These are phyloP conservation scores for Flaveria brownii DNA, from an alignment of 129 eudicot genomes.

Conservation along the genomic window DNA sequence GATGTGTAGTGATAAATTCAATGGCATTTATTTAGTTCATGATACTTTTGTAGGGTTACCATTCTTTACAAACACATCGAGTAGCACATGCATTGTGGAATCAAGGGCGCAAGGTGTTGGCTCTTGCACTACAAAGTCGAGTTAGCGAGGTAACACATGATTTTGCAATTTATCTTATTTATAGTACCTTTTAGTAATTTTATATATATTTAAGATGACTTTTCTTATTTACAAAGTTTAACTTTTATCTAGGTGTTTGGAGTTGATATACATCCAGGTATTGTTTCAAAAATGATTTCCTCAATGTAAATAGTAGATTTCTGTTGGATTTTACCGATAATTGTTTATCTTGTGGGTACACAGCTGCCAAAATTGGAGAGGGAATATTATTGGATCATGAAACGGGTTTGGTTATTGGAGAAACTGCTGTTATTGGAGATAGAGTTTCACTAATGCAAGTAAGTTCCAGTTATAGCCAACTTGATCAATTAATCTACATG, in stretches of 20 bases:
- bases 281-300: conserved; percentile 13
- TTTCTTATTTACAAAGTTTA: conserved; percentile 25
- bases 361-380: conserved; percentile 82
- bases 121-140: conserved; percentile 74
- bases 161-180: neutral
- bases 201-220: conserved; percentile 5
- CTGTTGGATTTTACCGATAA: neutral
- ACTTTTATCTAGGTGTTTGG: conserved; percentile 52
- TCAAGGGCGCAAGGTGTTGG: conserved; percentile 71
- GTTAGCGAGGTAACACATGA: conserved; percentile 60
- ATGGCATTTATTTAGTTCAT: conserved; percentile 6
- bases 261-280: conserved; percentile 81
- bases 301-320: neutral
- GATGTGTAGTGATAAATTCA: neutral
- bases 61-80: conserved; percentile 69
- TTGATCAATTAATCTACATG: too few relatives aligned
- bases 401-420: conserved; percentile 74
- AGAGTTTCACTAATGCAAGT: conserved; percentile 80
- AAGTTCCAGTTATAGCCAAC: neutral
- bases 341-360: conserved; percentile 12
- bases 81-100: conserved; percentile 71
- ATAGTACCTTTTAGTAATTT: conserved; percentile 1
- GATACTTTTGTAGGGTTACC: conserved; percentile 52
- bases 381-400: conserved; percentile 73
- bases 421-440: conserved; percentile 72